Percentiles rank a stretch among this genome's conserved stretches.
Evolutionary conservation across 495 filamentous ascomycete species (phyloP).

Genomic region (Amorphotheca resinae): DNA sequence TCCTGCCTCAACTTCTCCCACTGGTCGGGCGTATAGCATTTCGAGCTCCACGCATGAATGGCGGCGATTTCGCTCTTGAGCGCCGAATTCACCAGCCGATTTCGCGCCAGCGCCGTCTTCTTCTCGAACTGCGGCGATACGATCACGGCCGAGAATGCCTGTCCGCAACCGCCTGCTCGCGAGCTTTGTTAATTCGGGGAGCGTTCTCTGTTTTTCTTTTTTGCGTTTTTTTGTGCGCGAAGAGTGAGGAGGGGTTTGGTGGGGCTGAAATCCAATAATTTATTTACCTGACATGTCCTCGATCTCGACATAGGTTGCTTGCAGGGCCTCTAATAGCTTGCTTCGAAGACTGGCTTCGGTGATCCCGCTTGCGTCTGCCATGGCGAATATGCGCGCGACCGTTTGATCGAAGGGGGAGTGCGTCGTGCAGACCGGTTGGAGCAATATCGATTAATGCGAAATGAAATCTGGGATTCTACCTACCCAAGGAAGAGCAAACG

Average conservation of each 20-base stretch:
- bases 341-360: conserved; percentile 54
- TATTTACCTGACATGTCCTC: conserved; percentile 85
- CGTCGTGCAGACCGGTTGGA: conserved; percentile 6
- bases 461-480: conserved; percentile 5
- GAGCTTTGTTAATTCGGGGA: background rate
- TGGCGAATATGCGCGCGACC: conserved; percentile 21
- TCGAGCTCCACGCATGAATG: conserved; percentile 98
- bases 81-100: conserved; percentile 77
- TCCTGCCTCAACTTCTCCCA: conserved; percentile 56
- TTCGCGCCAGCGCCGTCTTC: conserved; percentile 76
- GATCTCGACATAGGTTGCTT: conserved; percentile 79
- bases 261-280: conserved; percentile 9
- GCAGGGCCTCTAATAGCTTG: conserved; percentile 59
- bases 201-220: background rate
- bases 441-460: conserved; percentile 11
- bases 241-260: conserved; percentile 2
- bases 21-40: conserved; percentile 91
- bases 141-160: conserved; percentile 85
- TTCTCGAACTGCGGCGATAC: conserved; percentile 79
- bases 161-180: conserved; percentile 73
- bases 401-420: conserved; percentile 9
- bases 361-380: conserved; percentile 45
- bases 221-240: background rate
- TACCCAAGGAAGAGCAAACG: no score
- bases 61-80: conserved; percentile 86